Evolutionary conservation across 805 yeast species (phyloP).

Genomic region (Teunomyces tritomae): DNA sequence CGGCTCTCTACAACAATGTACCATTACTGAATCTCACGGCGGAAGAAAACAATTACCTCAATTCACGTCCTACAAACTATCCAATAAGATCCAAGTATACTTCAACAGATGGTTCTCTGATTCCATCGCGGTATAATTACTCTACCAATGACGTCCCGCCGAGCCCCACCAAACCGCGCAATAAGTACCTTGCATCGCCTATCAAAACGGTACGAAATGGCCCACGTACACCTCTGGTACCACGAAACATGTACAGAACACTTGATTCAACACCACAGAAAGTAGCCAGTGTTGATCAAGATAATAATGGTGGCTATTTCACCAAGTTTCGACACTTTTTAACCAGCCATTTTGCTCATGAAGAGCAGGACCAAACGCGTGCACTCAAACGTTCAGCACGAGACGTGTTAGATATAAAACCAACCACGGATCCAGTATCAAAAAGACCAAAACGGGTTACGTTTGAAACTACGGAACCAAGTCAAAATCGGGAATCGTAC

Average conservation of each 20-base stretch:
- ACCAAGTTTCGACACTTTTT: constrained; percentile 1
- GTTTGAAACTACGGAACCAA: constrained; percentile 6
- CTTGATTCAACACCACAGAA: background rate
- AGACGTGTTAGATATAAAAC: constrained; percentile 8
- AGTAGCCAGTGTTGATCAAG: background rate
- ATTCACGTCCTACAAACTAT: constrained; percentile 1
- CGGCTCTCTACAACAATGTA: background rate
- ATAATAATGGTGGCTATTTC: background rate
- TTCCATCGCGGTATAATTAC: background rate
- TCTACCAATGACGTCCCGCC: background rate
- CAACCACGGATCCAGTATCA: background rate
- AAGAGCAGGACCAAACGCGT: constrained; percentile 1
- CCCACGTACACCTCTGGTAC: background rate
- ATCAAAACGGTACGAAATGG: background rate
- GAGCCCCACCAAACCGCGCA: background rate
- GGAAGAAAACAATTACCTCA: constrained; percentile 1
- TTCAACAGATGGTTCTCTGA: too few species aligned
- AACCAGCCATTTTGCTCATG: background rate
- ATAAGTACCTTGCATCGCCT: constrained; percentile 1
- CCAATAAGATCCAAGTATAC: background rate
- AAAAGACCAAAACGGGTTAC: constrained; percentile 12
- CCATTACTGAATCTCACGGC: constrained; percentile 1
- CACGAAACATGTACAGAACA: background rate
- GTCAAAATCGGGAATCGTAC: background rate
- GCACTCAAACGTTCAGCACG: constrained; percentile 16